Evolutionary conservation across 352 stramenopile genomes (phyloP).

Genomic region (Blastocystis sp.): DNA sequence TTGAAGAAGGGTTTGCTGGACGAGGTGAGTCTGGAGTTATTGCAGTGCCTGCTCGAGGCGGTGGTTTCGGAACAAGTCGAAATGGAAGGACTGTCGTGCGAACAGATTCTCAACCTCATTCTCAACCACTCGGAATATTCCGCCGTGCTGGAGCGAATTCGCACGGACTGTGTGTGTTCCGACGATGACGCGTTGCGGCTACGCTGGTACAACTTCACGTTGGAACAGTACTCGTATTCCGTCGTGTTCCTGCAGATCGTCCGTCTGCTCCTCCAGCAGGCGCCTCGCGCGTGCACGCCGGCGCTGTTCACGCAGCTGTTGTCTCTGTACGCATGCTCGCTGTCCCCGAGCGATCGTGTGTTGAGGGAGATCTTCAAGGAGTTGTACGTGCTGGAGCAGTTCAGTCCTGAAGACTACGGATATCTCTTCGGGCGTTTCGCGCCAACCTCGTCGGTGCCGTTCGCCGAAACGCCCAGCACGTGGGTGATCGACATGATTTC

Average conservation of each 20-base stretch:
- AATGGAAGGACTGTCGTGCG: neutral
- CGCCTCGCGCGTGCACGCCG: neutral
- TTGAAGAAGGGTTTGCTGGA: slow-evolving; percentile 41
- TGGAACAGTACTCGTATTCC: neutral
- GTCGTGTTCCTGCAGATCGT: slow-evolving; percentile 38
- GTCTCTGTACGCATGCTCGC: slow-evolving; percentile 48
- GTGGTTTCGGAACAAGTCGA: neutral
- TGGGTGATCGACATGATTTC: slow-evolving; percentile 61
- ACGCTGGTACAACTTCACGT: slow-evolving; percentile 8
- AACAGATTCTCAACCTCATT: neutral
- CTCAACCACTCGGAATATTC: slow-evolving; percentile 11
- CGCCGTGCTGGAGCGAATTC: neutral
- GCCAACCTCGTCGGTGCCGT: neutral
- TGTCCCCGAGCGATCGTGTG: slow-evolving; percentile 31
- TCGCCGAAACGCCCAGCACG: slow-evolving; percentile 13
- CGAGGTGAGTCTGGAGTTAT: neutral
- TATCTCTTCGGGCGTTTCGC: slow-evolving; percentile 64
- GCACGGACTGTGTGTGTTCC: neutral
- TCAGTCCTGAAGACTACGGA: slow-evolving; percentile 6
- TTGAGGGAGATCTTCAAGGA: slow-evolving; percentile 19
- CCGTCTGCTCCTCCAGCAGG: neutral
- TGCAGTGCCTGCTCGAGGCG: slow-evolving; percentile 2
- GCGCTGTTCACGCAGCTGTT: slow-evolving; percentile 42
- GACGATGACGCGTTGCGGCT: neutral
- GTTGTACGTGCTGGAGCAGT: neutral